These are phyloP conservation scores for Ascochyta rabiei DNA, from an alignment of 2,329 filamentous ascomycete species.

Conservation along the genomic window DNA sequence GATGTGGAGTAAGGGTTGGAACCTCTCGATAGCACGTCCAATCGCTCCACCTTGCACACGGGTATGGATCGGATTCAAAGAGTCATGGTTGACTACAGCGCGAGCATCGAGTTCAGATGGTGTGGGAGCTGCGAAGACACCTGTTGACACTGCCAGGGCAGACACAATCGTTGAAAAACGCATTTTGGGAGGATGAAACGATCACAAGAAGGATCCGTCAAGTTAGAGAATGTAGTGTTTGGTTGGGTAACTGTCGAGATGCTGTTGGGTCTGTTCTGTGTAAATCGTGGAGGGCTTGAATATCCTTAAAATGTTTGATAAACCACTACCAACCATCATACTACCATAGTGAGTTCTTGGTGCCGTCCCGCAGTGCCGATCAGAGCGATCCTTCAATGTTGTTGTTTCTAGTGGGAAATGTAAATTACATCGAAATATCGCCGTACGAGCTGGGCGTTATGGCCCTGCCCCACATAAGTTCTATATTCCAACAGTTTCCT, in stretches of 20 bases:
- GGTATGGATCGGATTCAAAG: constrained; percentile 58
- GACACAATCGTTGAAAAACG: not conserved
- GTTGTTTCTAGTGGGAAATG: not conserved
- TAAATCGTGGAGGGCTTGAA: not conserved
- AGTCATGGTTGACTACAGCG: constrained; percentile 48
- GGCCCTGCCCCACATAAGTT: not conserved
- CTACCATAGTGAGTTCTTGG: too few relatives aligned
- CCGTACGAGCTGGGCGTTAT: not conserved
- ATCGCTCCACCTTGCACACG: constrained; percentile 54
- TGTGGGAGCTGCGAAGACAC: not conserved
- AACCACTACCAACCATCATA: too few relatives aligned
- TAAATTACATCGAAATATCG: constrained; percentile 5
- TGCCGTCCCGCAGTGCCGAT: too few relatives aligned
- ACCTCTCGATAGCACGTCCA: constrained; percentile 59
- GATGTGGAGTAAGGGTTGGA: constrained; percentile 60
- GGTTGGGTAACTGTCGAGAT: not conserved
- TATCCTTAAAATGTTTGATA: too few relatives aligned
- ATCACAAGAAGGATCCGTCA: too few relatives aligned
- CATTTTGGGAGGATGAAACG: not conserved
- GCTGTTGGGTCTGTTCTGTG: too few relatives aligned
- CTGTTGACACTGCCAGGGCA: not conserved
- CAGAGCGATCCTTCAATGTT: not conserved
- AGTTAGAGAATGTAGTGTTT: not conserved
- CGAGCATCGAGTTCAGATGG: not conserved
- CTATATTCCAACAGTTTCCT: not conserved